Base-by-base conservation (phyloP, 495 filamentous ascomycete species). In the Penicillium antarcticum region DNA sequence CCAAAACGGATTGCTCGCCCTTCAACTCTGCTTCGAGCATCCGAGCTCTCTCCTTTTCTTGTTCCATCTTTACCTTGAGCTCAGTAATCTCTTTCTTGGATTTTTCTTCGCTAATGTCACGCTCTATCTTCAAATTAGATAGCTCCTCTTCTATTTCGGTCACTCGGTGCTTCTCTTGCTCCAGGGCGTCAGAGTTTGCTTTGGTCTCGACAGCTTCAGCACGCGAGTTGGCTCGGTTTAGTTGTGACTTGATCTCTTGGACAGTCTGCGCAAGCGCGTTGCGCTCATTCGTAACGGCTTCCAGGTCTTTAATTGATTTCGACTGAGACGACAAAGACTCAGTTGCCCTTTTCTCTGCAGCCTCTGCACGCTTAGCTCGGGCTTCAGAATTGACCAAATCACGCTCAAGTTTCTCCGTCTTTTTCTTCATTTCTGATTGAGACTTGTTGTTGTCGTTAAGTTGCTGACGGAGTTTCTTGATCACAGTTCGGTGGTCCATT, bases 391-490 rank as follows among this genome's bases (percentile, higher is more conserved):
- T 80, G 18, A 66, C 67, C 19, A 82, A 57, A 24, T 87, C 84
- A 44, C 67, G 82, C 58, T 92, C 86, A 14, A 84, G 74, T 53
- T 83, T 88, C 24, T 91, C 86, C 21, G 78, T 79, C 40, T 71
- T 75, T 54, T 78, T 82, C 53, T 78, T 80, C 6, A 62, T 45
- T 37, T 75, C 70, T 1, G 50, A 58, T 33, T 74, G 70, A 11
- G 53, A 35, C 51, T 82, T 86, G 3, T 77, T 74, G 14, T 82
- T 76, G 7, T 83, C 79, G 1, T 78, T 52, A 7, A 78, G 62
- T 48, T 84, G 81, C 61, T 87, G 92, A 11, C 91, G 81, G 41
- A 97, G 68, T 63, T 89, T 92, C 72, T 92, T 96, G 54, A 97
- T 85, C 2, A 84, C 85, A 12, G 82, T 85, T 35, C 91, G 77